A percentile compares a stretch with the other conserved stretches of the same genome.
Conservation (phyloP, 1,139 yeast species). For the Candida mesenterica region DNA sequence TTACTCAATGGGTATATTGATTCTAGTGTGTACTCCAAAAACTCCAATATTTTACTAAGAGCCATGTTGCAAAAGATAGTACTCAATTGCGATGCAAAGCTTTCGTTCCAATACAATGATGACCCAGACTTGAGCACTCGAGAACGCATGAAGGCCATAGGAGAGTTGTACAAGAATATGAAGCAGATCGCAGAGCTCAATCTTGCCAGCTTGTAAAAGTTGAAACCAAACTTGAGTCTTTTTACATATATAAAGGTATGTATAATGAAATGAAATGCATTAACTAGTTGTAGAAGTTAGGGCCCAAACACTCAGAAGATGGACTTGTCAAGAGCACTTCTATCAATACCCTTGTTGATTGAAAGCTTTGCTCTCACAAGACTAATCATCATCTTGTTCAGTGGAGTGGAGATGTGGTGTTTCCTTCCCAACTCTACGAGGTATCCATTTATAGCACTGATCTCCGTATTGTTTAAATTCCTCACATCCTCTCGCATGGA, state of each 20-base stretch:
- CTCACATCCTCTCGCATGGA: conserved; percentile 87
- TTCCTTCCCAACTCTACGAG: conserved; percentile 52
- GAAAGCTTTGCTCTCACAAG: conserved; percentile 47
- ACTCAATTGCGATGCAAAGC: conserved; percentile 20
- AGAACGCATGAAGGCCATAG: conserved; percentile 20
- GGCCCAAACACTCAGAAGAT: neutral
- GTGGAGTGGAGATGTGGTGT: conserved; percentile 38
- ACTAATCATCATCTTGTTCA: conserved; percentile 46
- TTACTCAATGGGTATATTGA: conserved; percentile 33
- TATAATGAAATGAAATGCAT: too few relatives aligned
- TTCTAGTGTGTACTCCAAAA: conserved; percentile 38
- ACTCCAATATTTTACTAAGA: conserved; percentile 27
- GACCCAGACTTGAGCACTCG: conserved; percentile 14
- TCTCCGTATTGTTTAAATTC: conserved; percentile 63
- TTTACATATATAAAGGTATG: too few relatives aligned
- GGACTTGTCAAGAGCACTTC: conserved; percentile 10
- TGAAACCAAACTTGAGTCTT: too few relatives aligned
- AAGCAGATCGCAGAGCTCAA: conserved; percentile 20
- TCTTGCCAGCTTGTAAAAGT: neutral
- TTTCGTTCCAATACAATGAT: conserved; percentile 17
- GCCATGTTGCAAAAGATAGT: conserved; percentile 33
- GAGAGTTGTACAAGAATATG: conserved; percentile 25
- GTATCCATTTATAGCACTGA: conserved; percentile 78
- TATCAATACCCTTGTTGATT: conserved; percentile 33
- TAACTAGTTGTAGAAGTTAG: neutral